Conservation (phyloP, 257 asterid genomes). For the Solanum sitiens region DNA sequence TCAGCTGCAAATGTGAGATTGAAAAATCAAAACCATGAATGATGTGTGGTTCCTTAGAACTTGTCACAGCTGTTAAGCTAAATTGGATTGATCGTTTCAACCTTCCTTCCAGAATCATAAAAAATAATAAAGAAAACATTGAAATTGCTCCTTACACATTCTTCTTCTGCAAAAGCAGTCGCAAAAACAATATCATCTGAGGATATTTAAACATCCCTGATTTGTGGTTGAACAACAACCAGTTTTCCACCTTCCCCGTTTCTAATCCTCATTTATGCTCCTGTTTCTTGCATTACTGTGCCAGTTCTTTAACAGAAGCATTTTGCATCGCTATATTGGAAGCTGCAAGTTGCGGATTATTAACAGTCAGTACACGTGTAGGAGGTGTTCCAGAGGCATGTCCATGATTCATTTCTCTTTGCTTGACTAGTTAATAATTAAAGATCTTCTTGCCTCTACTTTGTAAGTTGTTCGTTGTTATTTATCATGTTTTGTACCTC, state of each 20-base stretch:
- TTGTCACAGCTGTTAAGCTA: background rate
- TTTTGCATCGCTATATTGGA: slow-evolving; percentile 35
- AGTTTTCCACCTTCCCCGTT: background rate
- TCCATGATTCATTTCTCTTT: slow-evolving; percentile 10
- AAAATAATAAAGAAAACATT: background rate
- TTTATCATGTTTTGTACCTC: background rate
- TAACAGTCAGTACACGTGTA: slow-evolving; percentile 97
- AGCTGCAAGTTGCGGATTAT: slow-evolving; percentile 96
- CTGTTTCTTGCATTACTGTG: slow-evolving; percentile 10
- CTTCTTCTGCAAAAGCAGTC: background rate
- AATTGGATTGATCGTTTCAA: background rate
- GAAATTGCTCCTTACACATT: background rate
- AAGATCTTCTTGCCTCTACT: background rate
- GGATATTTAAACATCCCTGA: background rate
- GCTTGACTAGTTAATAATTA: slow-evolving; percentile 7
- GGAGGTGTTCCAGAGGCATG: slow-evolving; percentile 99
- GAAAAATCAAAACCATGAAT: background rate
- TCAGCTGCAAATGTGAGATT: background rate
- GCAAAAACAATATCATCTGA: background rate
- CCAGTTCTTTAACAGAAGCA: slow-evolving; percentile 83
- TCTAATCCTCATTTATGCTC: background rate
- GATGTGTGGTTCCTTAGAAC: background rate
- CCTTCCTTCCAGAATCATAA: background rate
- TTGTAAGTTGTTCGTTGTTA: background rate
- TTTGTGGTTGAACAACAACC: background rate